Base-by-base conservation (phyloP, 306 rosid species). In the Vachellia pachyceras region DNA sequence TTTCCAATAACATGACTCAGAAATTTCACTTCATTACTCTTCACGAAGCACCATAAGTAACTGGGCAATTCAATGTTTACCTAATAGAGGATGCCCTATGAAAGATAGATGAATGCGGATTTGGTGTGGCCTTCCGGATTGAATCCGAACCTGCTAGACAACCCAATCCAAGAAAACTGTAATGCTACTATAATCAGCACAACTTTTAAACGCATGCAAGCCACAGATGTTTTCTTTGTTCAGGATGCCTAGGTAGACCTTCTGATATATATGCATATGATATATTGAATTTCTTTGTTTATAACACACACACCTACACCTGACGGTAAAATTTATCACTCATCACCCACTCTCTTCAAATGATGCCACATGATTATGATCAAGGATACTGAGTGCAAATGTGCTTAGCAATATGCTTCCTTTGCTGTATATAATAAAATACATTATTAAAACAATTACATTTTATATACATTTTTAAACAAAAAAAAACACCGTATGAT, bases 41-140 rank as follows among this genome's bases (percentile, higher is more conserved):
- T 63, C 35, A 76, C 25, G 73, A 45, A 40, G 75, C 75, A 73
- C 5, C 49, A 22, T 29, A 69, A 80, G 72, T 20, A 66, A 47
- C 12, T 60, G 29, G 25, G 54, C 36, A 45, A 33, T 69, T 79
- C 36, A 66, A 84, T 69, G 64, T 69, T 87, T 85, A 95, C 99
- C 99, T 50, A 90, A 12, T 74, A 95, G 82, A 77, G 97, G 98
- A 86, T 95, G 92, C 66, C 97, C 97, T 42, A 95, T 85, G 90
- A 87, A 93, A 81, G 98, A n/a, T n/a, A 95, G 99, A 82, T 95
- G 99, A 78, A 95, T 93, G 60, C 97, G 98, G 73, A 95, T 95
- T 85, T 95, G 99, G 87, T 93, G 99, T 15, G 99, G 98, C 39
- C 99, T 87, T 76, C 99, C 97, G 7, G 99, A 93, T 70, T 90